Base-by-base conservation (phyloP, 768 basidiomycete species). In the Amanita rubescens region DNA sequence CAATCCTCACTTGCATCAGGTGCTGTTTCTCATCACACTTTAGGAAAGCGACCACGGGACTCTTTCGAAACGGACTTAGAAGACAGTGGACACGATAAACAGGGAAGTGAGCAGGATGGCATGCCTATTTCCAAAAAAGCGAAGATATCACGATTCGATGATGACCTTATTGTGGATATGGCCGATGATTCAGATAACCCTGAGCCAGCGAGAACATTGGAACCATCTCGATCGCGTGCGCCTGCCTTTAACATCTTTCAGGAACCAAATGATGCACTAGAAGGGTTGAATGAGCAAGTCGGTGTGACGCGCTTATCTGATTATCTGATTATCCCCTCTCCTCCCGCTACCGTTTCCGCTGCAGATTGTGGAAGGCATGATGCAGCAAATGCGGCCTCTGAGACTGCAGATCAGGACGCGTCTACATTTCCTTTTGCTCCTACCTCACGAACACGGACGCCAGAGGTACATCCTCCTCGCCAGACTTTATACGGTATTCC, bases 351-450 rank as follows among this genome's bases (percentile, higher is more conserved):
- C 41, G 63, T 57, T 43, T 58, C 67, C 34, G 53, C 51, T 46
- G 60, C 43, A 20, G 57, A 34, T 41, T 46, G 30, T 52, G 53
- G 43, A 35, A 46, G 42, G 47, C 53, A 51, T 51, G 58, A 53
- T 33, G 53, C 67, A 7, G 81, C 77, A 8, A 81, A 76, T 56
- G 75, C 78, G 32, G 74, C 76, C 22, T 68, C 73, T 46, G 76
- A 75, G 11, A 60, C 72, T 2, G 82, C 82, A 64, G 84, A 80
- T 59, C 76, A 74, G 34, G 72, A 75, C 42, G 74, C 74, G 1
- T 83, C 83, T 59, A 71, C 65, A 54, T 82, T 81, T 59, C 67
- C 70, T 44, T 81, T 79, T 59, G 66, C 74, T 27, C 77, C 77
- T 11, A 69, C 73, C n/a, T 65, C 78, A 9, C 76, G 79, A 27